Evolutionary conservation across 2,329 filamentous ascomycete genomes (phyloP).

Genomic region (Pseudogymnoascus sp.): DNA sequence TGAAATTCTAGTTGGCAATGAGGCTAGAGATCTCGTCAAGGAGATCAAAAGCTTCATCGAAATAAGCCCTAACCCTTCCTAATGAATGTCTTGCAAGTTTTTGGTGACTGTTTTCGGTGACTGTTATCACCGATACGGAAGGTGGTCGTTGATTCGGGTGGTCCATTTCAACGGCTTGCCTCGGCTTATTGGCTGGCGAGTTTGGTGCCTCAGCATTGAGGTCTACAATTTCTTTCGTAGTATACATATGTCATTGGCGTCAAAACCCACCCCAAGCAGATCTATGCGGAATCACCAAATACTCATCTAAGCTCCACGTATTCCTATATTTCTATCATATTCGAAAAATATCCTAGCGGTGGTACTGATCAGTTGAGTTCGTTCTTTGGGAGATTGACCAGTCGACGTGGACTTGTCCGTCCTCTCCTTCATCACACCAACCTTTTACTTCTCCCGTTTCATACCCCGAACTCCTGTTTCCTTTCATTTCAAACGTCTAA

Average conservation of each 20-base stretch:
- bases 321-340: neutral
- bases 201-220: neutral
- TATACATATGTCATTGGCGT: neutral
- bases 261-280: neutral
- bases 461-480: neutral
- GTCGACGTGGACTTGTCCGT: neutral
- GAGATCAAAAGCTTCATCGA: conserved; percentile 8
- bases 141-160: neutral
- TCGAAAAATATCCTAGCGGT: neutral
- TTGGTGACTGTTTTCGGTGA: neutral
- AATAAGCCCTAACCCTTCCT: neutral
- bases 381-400: neutral
- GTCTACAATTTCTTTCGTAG: neutral
- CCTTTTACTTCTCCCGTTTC: neutral
- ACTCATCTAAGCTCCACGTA: neutral
- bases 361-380: neutral
- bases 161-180: neutral
- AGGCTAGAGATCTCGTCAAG: conserved; percentile 1
- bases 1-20: neutral
- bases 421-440: neutral
- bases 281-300: neutral
- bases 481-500: neutral
- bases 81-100: neutral
- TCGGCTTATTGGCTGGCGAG: conserved; percentile 1
- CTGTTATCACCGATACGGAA: conserved; percentile 6